Base-by-base conservation (phyloP, 345 rosid genomes). In the Mercurialis annua region DNA sequence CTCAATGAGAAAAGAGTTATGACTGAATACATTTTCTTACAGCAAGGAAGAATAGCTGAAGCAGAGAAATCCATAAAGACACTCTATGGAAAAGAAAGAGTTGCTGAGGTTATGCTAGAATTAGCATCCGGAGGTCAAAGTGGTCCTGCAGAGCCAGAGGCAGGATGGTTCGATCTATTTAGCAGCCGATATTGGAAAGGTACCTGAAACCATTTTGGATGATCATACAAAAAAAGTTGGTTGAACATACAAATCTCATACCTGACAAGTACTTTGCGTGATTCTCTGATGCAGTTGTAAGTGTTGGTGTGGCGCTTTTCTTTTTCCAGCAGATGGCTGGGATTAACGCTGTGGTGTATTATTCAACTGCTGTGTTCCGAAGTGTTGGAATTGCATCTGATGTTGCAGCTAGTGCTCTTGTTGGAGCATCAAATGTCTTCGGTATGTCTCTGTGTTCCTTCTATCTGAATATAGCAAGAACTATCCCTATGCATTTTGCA, bases 331-430 rank as follows among this genome's bases (percentile, higher is more conserved):
- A 92, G 78, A 74, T 95, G 80, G 99, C 98, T 10, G 99, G 99
- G 59, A 95, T 95, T 81, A 95, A 95, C 59, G 99, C 97, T 38
- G 99, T 95, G 59, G 98, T 95, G 18, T 95, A 92, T 74, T 95
- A 95, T 84, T 95, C 99, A 18, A 92, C 98, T 51, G 77, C 99
- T 14, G 99, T 95, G 71, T 95, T 95, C 64, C 97, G 97, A 40
- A 84, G 88, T 53, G 98, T 87, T 64, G 98, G 99, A 56, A 81
- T 94, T 70, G 79, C 78, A 71, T 94, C 99, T 68, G 98, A 94
- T 81, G 96, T 94, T 59, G 97, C 99, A 71, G 98, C 99, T 44
- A 94, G 99, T 83, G 99, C 98, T 74, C 89, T 94, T 47, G 99
- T 94, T 73, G 99, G 98, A 72, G 97, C 97, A 62, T 80, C 99